Evolutionary conservation across 2,329 filamentous ascomycete genomes (phyloP), one percentile per base, ranked within the genome.

Genomic region (Penicillium sclerotigenum): DNA sequence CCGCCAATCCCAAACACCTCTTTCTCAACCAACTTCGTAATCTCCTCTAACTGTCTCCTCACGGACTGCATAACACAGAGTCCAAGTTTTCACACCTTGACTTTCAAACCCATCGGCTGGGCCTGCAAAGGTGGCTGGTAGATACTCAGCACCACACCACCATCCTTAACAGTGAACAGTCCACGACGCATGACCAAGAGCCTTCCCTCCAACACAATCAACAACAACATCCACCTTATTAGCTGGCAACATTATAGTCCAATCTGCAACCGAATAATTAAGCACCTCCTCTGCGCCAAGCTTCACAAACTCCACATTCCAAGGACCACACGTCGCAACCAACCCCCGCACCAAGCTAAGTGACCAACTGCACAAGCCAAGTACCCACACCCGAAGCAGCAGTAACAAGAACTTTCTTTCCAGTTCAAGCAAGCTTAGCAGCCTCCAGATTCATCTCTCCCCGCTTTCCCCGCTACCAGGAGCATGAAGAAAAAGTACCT

Each of bases 341-440:
- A 80, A 80, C 75, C 37, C 73, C 64, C 2, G 69, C 68, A 1
- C 77, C 66, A 0, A 58, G 33, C 20, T 65, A 11, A 6, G 20
- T 46, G 6, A 56, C 66, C 22, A 68, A 11, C 52, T 78, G 78
- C 47, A 77, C 67, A 24, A 71, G 66, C 77, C 76, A 80, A 31
- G 73, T 66, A 4, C 79, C 79, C 1, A 79, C 75, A 4, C 79
- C 78, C 5, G 76, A 73, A 1, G 77, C 77, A 45, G 71, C 79
- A 5, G 73, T 79, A 14, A 80, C 65, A 11, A 78, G 68, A 5
- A 80, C 65, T n/a, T 71, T 63, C 63, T 76, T 77, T 5, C 66
- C 68, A n/a, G 57, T 58, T 58, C 63, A 66, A 11, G n/a, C 13
- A 18, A 2, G 0, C 24, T 24, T 31, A 0, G 52, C 46, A 18